Evolutionary conservation across 805 yeast genomes (phyloP).

Genomic region (Tetrapisispora phaffii): DNA sequence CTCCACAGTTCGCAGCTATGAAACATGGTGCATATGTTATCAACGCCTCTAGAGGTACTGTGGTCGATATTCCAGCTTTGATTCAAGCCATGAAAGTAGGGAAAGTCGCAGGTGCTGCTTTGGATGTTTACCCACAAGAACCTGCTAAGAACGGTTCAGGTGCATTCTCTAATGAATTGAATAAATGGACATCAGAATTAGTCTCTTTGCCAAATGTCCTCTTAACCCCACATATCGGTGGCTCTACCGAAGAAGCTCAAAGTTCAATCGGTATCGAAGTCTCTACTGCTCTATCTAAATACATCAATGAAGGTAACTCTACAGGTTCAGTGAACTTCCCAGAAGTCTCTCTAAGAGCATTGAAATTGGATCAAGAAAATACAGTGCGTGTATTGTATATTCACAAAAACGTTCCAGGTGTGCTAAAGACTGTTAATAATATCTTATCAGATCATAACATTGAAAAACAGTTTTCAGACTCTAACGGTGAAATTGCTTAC

Average conservation of each 20-base stretch:
- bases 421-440: slow-evolving; percentile 91
- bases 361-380: slow-evolving; percentile 77
- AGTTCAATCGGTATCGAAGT: slow-evolving; percentile 96
- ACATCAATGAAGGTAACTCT: slow-evolving; percentile 92
- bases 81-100: slow-evolving; percentile 86
- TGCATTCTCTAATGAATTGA: slow-evolving; percentile 61
- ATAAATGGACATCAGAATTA: slow-evolving; percentile 76
- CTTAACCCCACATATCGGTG: slow-evolving; percentile 96
- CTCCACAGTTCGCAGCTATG: slow-evolving; percentile 92
- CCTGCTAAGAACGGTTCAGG: slow-evolving; percentile 94
- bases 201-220: slow-evolving; percentile 77
- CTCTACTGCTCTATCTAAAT: slow-evolving; percentile 71
- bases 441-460: slow-evolving; percentile 89
- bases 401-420: slow-evolving; percentile 98
- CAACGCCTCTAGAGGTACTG: slow-evolving; percentile 97
- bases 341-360: slow-evolving; percentile 83
- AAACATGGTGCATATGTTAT: slow-evolving; percentile 89
- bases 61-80: slow-evolving; percentile 90
- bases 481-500: slow-evolving; percentile 91
- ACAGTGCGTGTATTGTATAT: slow-evolving; percentile 89
- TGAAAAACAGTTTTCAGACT: slow-evolving; percentile 97
- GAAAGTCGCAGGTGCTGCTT: slow-evolving; percentile 92
- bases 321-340: slow-evolving; percentile 98
- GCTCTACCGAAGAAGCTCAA: slow-evolving; percentile 98
- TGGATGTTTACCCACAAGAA: slow-evolving; percentile 94